Evolutionary conservation across 805 yeast genomes (phyloP).

Genomic region (Candida quercuum): DNA sequence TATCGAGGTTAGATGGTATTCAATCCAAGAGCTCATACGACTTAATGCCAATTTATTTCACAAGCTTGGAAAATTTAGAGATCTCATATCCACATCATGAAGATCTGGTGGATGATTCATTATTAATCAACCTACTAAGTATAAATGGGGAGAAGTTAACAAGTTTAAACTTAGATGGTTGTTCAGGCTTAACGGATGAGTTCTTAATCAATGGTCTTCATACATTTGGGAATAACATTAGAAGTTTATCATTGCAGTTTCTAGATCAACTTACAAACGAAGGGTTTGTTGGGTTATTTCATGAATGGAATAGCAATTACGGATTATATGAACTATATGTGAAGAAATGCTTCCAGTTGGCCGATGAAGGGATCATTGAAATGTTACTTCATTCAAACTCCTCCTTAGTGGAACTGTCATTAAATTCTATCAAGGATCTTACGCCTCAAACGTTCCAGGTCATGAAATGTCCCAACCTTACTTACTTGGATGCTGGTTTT

Average conservation of each 20-base stretch:
- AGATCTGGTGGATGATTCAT: conserved; percentile 62
- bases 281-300: conserved; percentile 56
- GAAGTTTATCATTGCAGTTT: conserved; percentile 50
- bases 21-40: conserved; percentile 51
- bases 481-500: conserved; percentile 73
- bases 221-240: conserved; percentile 51
- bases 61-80: conserved; percentile 51
- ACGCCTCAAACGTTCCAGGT: conserved; percentile 45
- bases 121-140: conserved; percentile 54
- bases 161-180: conserved; percentile 63
- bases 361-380: conserved; percentile 57
- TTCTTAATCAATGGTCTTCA: conserved; percentile 52
- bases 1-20: conserved; percentile 72
- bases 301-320: conserved; percentile 45
- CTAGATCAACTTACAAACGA: conserved; percentile 66
- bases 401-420: conserved; percentile 61
- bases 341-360: conserved; percentile 59
- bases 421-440: conserved; percentile 68
- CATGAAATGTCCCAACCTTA: conserved; percentile 52
- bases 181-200: conserved; percentile 64
- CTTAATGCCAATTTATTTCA: conserved; percentile 58
- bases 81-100: conserved; percentile 64
- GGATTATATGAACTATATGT: conserved; percentile 60
- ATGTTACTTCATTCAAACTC: conserved; percentile 56
- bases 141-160: conserved; percentile 57